Base-by-base conservation (phyloP, 192 early-diverging fungal species). In the Podila epigama region DNA sequence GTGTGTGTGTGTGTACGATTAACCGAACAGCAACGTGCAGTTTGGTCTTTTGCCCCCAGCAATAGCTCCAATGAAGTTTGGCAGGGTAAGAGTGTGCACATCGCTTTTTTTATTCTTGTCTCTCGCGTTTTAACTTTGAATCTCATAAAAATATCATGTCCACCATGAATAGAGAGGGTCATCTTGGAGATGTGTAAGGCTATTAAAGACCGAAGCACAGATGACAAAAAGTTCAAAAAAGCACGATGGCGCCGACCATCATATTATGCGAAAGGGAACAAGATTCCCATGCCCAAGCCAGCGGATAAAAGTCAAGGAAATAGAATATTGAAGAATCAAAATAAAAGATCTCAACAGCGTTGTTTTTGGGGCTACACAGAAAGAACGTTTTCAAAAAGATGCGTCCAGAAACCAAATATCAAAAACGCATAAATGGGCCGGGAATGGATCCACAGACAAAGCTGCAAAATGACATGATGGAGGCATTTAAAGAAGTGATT, bases 231-330 rank as follows among this genome's bases (percentile, higher is more conserved):
- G n/a, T n/a, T n/a, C 57, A 58, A n/a, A 28, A 65, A 33, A 33
- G 63, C 4, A 29, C 40, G 29, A 27, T 60, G 58, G 66, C 28
- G 48, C 33, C 56, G 66, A n/a, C 66, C 66, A 0, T 68, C 66
- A 15, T 68, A 68, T 40, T 68, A 68, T 37, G 66, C 60, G 34
- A 59, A 59, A 53, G 66, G 57, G 42, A 68, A 60, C 58, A 56
- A 57, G 10, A 51, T 67, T 36, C 65, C 56, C 25, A 15, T 25
- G 0, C 37, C 13, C 37, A 39, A 39, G n/a, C n/a, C n/a, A 39
- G 37, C 37, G 13, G 37, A 15, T 41, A 27, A 1, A 58, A 22
- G 50, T n/a, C 25, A 67, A 18, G n/a, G 61, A 63, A 51, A 39
- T 39, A n/a, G n/a, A n/a, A n/a, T n/a, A n/a, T n/a, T n/a, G n/a